Evolutionary conservation across 2,329 filamentous ascomycete species (phyloP).

Genomic region (Sporothrix pseudoabietina): DNA sequence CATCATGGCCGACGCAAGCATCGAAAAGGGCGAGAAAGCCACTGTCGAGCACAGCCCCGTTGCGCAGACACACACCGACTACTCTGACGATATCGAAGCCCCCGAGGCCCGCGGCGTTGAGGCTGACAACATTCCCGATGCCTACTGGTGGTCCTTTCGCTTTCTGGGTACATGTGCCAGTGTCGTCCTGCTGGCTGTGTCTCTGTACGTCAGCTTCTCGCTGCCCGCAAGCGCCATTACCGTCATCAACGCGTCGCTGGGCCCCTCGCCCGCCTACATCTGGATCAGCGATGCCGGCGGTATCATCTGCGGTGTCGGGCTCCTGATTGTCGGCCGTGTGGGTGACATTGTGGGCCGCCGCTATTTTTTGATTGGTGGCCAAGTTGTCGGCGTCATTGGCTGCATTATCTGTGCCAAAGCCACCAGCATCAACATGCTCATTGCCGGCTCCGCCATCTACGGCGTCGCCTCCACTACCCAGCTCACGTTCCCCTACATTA

Average conservation of each 20-base stretch:
- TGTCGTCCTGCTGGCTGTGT: slow-evolving; percentile 23
- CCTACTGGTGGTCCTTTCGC: slow-evolving; percentile 31
- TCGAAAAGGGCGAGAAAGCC: neutral
- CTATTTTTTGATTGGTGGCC: slow-evolving; percentile 47
- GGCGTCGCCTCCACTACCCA: slow-evolving; percentile 45
- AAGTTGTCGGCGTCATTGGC: slow-evolving; percentile 43
- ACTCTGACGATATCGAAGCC: slow-evolving; percentile 3
- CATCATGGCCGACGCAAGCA: neutral
- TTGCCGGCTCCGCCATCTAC: slow-evolving; percentile 43
- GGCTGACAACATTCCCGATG: slow-evolving; percentile 28
- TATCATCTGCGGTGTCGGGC: slow-evolving; percentile 38
- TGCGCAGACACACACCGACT: too few relatives aligned
- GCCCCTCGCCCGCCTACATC: slow-evolving; percentile 27
- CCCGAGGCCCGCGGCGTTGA: slow-evolving; percentile 26
- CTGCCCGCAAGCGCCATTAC: slow-evolving; percentile 27
- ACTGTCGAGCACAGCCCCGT: neutral
- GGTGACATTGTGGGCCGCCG: slow-evolving; percentile 46
- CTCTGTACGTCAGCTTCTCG: slow-evolving; percentile 25
- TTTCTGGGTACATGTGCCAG: slow-evolving; percentile 28
- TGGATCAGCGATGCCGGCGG: slow-evolving; percentile 31
- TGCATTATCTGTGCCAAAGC: slow-evolving; percentile 43
- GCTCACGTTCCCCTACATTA: slow-evolving; percentile 44
- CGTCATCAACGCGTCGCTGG: slow-evolving; percentile 29
- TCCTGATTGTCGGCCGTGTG: slow-evolving; percentile 42
- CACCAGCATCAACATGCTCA: slow-evolving; percentile 42